Base-by-base conservation (phyloP, 352 stramenopile genomes). In the Nannochloropsis limnetica region DNA sequence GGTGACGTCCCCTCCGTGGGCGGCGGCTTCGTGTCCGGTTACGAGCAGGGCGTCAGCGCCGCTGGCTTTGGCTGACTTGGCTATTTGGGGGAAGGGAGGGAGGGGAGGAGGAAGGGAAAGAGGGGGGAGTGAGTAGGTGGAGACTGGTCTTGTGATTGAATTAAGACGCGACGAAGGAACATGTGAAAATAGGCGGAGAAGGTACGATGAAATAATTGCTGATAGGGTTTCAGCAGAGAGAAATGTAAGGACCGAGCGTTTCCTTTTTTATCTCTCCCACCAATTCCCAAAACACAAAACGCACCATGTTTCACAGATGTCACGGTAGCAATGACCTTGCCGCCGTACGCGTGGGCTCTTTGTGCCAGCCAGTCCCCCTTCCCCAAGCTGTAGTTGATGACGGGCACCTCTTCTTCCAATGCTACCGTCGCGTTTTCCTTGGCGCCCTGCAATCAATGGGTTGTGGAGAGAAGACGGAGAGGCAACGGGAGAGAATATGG, bases 381-480 rank as follows among this genome's bases (percentile, higher is more conserved):
- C 0, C 90, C 90, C 5, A 93, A 80, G 82, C 84, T 89, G 31
- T 90, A 87, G 85, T 92, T 93, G 31, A 93, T 88, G 11, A 92
- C 83, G 17, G 89, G 88, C 11, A 92, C 89, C 83, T 90, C 68
- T 85, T 93, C 90, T 80, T 91, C 86, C 74, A 93, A 81, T 11
- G 89, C 88, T 22, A 91, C 88, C 61, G 88, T 80, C 3, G 88
- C 90, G 85, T 92, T 93, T 83, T 91, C 88, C 54, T 68, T 83
- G 0, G 89, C 85, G 37, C 89, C 88, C n/a, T 81, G 87, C 87
- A 88, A 91, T 91, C 25, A 91, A 83, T 31, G 83, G 81, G 8
- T 49, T 49, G 37, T n/a, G 37, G 37, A 49, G 37, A 49, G 1
- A 49, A 14, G 37, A 49, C 11, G 37, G 37, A 49, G 37, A 6